Percentiles rank a stretch among this genome's conserved stretches.
These are phyloP conservation scores for Pseudisothecium myosuroides DNA, from an alignment of 225 moss, liverwort and hornwort species.

Conservation along the genomic window DNA sequence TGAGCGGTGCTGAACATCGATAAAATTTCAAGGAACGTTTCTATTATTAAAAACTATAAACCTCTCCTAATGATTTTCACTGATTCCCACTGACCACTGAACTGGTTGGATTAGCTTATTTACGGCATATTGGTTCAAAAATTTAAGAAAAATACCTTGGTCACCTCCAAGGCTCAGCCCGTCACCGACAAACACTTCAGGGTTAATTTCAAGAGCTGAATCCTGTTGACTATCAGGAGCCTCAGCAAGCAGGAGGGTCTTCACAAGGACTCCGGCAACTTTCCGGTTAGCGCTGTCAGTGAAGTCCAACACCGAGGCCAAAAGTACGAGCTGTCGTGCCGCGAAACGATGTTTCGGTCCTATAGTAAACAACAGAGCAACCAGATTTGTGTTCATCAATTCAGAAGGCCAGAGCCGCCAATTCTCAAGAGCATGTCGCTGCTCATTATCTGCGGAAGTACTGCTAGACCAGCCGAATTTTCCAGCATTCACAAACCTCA, in stretches of 20 bases:
- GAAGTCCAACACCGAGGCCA: conserved; percentile 75
- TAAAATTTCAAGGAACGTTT: not conserved
- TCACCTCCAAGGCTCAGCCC: conserved; percentile 88
- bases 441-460: not conserved
- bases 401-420: not conserved
- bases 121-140: not conserved
- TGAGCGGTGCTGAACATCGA: not conserved
- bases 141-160: conserved; percentile 28
- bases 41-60: not conserved
- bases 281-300: conserved; percentile 78
- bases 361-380: conserved; percentile 10
- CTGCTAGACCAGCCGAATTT: not conserved
- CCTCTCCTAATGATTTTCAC: not conserved
- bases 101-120: not conserved
- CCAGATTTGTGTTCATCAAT: not conserved
- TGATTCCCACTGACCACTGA: not conserved
- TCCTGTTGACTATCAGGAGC: conserved; percentile 26
- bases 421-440: not conserved
- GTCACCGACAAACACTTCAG: conserved; percentile 64
- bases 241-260: conserved; percentile 61
- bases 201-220: conserved; percentile 7
- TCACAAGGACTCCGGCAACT: conserved; percentile 59
- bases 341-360: conserved; percentile 71
- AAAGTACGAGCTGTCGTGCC: conserved; percentile 70
- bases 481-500: not conserved